Percentiles rank a stretch among this genome's conserved stretches.
Evolutionary conservation across 2,329 filamentous ascomycete species (phyloP).

Genomic region (Teratosphaeriaceae sp.): DNA sequence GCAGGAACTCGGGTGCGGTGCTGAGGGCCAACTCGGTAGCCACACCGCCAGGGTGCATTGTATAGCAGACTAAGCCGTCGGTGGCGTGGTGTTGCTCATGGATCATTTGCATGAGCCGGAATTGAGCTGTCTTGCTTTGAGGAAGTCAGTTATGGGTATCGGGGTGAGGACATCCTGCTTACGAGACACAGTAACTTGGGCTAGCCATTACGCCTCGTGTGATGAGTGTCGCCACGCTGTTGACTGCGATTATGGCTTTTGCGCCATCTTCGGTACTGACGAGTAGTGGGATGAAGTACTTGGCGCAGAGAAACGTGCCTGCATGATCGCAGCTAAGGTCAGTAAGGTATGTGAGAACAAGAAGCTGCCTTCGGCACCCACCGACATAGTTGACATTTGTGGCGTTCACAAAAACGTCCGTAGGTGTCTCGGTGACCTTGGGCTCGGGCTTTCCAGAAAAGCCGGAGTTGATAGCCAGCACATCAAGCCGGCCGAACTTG

Average conservation of each 20-base stretch:
- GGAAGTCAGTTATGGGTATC: no score
- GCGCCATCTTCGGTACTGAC: constrained; percentile 13
- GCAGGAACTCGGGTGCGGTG: constrained; percentile 26
- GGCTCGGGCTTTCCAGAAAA: constrained; percentile 16
- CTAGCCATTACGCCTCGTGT: constrained; percentile 36
- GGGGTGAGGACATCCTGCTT: no score
- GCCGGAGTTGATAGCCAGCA: constrained; percentile 21
- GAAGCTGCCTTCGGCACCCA: not conserved
- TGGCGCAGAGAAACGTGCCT: constrained; percentile 24
- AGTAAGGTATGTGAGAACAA: not conserved
- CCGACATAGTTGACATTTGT: constrained; percentile 22
- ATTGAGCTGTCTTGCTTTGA: constrained; percentile 34
- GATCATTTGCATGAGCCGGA: constrained; percentile 33
- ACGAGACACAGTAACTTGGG: constrained; percentile 31
- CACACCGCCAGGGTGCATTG: constrained; percentile 34
- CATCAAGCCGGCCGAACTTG: constrained; percentile 19
- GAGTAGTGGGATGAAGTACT: constrained; percentile 22
- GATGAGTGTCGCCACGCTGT: constrained; percentile 27
- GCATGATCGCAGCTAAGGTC: not conserved
- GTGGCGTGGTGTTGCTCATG: constrained; percentile 30
- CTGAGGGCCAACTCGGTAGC: constrained; percentile 29
- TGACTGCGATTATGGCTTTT: constrained; percentile 30
- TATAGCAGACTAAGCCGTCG: constrained; percentile 24
- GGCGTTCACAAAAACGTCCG: constrained; percentile 16
- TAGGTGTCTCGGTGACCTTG: constrained; percentile 18